Evolutionary conservation across 345 rosid genomes (phyloP).

Genomic region (Eucalyptus brandiana): DNA sequence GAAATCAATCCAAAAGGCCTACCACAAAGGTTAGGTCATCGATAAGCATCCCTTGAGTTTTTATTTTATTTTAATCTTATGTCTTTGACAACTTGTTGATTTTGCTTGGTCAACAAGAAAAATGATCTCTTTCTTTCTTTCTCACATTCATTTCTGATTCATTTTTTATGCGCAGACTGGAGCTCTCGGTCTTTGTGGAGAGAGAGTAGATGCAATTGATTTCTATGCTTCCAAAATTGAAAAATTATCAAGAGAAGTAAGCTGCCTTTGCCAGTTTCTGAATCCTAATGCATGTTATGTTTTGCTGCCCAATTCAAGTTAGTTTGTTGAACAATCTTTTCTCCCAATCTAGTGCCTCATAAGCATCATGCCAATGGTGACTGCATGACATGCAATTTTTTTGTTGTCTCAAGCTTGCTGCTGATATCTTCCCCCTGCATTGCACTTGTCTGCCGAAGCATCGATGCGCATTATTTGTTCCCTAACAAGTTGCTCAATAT

Average conservation of each 20-base stretch:
- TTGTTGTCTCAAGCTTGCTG: background rate
- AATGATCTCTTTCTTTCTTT: background rate
- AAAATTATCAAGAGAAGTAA: slow-evolving; percentile 44
- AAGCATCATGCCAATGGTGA: background rate
- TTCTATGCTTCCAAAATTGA: slow-evolving; percentile 48
- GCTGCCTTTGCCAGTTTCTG: background rate
- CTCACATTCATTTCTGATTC: background rate
- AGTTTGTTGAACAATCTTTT: background rate
- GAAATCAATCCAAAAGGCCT: slow-evolving; percentile 49
- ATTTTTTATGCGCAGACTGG: slow-evolving; percentile 41
- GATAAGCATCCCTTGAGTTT: background rate
- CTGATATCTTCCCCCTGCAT: background rate
- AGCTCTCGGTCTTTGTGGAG: slow-evolving; percentile 65
- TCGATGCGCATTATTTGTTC: background rate
- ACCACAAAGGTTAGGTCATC: slow-evolving; percentile 29
- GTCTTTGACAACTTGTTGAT: background rate
- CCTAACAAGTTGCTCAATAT: background rate
- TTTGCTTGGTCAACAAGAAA: background rate
- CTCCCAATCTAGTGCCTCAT: background rate
- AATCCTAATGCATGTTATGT: background rate
- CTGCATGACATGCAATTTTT: background rate
- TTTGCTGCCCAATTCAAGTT: background rate
- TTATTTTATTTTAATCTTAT: background rate
- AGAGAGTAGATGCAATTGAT: slow-evolving; percentile 67
- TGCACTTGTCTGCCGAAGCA: background rate